Conservation (phyloP, 768 basidiomycete genomes). For the Lentinula sp. region DNA sequence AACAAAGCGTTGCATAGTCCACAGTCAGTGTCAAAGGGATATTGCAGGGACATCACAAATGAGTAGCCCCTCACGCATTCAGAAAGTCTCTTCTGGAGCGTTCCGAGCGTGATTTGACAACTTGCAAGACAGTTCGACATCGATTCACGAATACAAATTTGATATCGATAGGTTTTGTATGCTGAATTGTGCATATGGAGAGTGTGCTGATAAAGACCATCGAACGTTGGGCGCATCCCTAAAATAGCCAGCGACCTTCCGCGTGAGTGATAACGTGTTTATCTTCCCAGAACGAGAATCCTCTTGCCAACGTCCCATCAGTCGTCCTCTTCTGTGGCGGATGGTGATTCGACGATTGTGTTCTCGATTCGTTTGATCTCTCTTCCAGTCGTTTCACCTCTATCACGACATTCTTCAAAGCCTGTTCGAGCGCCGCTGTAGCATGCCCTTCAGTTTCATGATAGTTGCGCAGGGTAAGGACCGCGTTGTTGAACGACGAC, state of each 20-base stretch:
- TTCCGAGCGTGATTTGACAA: no score
- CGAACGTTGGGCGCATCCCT: no score
- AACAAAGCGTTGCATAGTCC: no score
- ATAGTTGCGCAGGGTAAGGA: background rate
- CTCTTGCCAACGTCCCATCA: background rate
- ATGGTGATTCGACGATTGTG: background rate
- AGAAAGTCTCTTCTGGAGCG: no score
- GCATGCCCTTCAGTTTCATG: background rate
- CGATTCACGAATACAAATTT: no score
- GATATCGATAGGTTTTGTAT: no score
- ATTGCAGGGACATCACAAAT: no score
- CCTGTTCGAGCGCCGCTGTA: background rate
- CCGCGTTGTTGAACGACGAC: background rate
- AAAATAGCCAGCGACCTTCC: background rate
- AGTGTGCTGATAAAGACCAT: no score
- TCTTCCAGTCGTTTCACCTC: background rate
- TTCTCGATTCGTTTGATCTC: background rate
- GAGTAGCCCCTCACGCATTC: no score
- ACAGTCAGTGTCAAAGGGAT: no score
- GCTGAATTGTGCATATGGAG: no score
- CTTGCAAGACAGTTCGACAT: no score
- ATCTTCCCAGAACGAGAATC: background rate
- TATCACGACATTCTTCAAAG: background rate
- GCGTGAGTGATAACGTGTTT: background rate
- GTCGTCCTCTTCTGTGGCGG: background rate